Evolutionary conservation across 75 land plant species (phyloP), one percentile per base, ranked within the genome.

Genomic region (Cupressus sempervirens): DNA sequence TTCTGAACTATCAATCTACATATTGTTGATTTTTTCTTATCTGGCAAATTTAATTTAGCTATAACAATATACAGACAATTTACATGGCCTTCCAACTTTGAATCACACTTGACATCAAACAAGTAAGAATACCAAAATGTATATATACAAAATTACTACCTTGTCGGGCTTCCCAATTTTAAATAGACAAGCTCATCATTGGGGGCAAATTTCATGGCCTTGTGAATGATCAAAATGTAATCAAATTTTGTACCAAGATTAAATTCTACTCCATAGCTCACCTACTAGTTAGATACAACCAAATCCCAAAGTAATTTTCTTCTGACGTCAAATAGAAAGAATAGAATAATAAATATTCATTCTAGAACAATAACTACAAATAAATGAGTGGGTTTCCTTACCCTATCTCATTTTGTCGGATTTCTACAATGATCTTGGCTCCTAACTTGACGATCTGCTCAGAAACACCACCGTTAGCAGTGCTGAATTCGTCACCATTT

Each of bases 191-290:
- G 86, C 67, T 87, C 93, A 34, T 90, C 91, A 0, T 65, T 46
- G 1, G 81, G 53, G 8, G 87, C 72, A 8, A 85, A 26, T 80
- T 88, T 93, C 83, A 88, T 88, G 9, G 79, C 86, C 86, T 92
- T 89, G 32, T 84, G 88, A 36, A 93, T 86, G 54, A 91, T 87
- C 6, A 91, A 34, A 1, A 88, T 89, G 87, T 92, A 93, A 0
- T 86, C 87, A 18, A 87, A 82, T 26, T 93, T 93, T 26, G 84
- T 89, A 3, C 67, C 76, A 4, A 93, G 95, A 13, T 89, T 86
- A 52, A 90, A 93, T 80, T 93, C 95, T n/a, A 83, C 93, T 48
- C 81, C 88, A 87, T 93, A 92, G 26, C 75, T 88, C 73, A 92
- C 91, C 41, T 93, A 93, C 91, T 90, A 89, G 0, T 92, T 92